Base-by-base conservation (phyloP, 495 filamentous ascomycete species). In the Hypoxylon trugodes region DNA sequence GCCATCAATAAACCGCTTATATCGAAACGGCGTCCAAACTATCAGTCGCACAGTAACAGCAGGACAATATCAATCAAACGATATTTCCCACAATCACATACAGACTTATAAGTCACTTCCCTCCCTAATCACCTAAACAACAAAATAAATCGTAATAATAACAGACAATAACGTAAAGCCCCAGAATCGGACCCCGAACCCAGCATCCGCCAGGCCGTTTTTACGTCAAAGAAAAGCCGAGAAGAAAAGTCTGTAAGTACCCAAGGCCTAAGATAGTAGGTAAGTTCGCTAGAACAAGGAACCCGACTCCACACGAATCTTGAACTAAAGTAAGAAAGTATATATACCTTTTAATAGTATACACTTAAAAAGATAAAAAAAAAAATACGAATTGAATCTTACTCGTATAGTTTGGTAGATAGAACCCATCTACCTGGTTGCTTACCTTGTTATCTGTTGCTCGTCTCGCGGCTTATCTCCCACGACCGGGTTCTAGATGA, bases 151-250 rank as follows among this genome's bases (percentile, higher is more conserved):
- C n/a, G n/a, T n/a, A n/a, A n/a, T n/a, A n/a, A n/a, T n/a, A n/a
- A n/a, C n/a, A n/a, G n/a, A n/a, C n/a, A n/a, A n/a, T n/a, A n/a
- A n/a, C n/a, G n/a, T n/a, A n/a, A n/a, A n/a, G n/a, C n/a, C n/a
- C n/a, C n/a, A n/a, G 30, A 50, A 59, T 58, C 47, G 53, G 60
- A 37, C 16, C 24, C 37, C 22, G 45, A 33, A 28, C 30, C 52
- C 18, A 50, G 24, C 22, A 48, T 41, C 36, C 47, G 54, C 42
- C 55, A 59, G 30, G 6, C 54, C 15, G 36, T 50, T 56, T n/a
- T 61, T 61, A 66, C 57, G 63, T 61, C 37, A 66, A 52, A 61
- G 57, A 57, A 66, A 55, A 37, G 18, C 19, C 19, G 43, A 47
- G 45, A 42, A 38, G 15, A 47, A 50, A 43, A 41, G 46, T 22